phyloP scores from a whole-genome alignment of 768 basidiomycete genomes.

The Russula dissimulans region DNA sequence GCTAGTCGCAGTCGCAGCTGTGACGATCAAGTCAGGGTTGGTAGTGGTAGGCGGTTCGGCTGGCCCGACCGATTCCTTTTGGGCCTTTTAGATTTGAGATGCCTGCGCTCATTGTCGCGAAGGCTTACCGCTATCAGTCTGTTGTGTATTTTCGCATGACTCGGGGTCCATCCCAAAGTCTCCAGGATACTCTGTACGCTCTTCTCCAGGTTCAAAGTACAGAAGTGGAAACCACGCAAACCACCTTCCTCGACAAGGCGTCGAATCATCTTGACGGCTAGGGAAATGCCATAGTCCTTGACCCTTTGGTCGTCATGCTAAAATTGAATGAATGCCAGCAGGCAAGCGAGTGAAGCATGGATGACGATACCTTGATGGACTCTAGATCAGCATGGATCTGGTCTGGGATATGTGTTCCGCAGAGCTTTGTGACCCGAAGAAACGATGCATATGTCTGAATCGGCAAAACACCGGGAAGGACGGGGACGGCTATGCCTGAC shows the following conservation, averaged over 20 bases:
- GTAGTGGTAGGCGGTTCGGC: constrained; percentile 22
- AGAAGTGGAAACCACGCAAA: constrained; percentile 80
- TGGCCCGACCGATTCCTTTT: constrained; percentile 26
- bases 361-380: constrained; percentile 52
- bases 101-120: background rate
- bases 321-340: background rate
- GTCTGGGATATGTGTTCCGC: constrained; percentile 67
- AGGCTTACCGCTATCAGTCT: constrained; percentile 54
- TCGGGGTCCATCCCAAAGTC: constrained; percentile 56
- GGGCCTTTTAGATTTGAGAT: background rate
- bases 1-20: constrained; percentile 55
- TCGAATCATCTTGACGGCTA: constrained; percentile 75
- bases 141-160: constrained; percentile 39
- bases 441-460: constrained; percentile 96
- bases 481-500: constrained; percentile 77
- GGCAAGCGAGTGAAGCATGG: background rate
- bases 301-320: constrained; percentile 91
- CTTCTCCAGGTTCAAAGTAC: constrained; percentile 95
- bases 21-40: constrained; percentile 40
- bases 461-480: constrained; percentile 96
- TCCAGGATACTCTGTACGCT: constrained; percentile 84
- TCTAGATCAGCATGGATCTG: constrained; percentile 57
- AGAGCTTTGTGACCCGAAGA: constrained; percentile 81
- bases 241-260: constrained; percentile 45
- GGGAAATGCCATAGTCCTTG: constrained; percentile 86